phyloP scores from a whole-genome alignment of 352 stramenopile genomes.

The Phytophthora sp. region DNA sequence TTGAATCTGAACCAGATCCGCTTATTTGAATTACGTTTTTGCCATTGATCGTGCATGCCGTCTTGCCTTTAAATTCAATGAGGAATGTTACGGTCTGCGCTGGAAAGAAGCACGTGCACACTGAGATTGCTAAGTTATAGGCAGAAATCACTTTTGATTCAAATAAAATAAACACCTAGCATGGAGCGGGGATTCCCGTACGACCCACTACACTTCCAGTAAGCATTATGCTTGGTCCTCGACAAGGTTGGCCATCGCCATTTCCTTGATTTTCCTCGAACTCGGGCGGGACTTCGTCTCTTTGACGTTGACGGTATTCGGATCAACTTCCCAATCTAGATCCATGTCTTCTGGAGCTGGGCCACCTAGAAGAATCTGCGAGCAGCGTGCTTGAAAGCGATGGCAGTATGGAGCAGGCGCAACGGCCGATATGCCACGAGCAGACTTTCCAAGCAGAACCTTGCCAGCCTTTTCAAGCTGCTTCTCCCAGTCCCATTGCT shows the following conservation, averaged over 20 bases:
- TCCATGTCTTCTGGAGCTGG: slow-evolving; percentile 37
- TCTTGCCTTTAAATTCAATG: slow-evolving; percentile 4
- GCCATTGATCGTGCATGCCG: neutral
- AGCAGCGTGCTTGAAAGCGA: slow-evolving; percentile 66
- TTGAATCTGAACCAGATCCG: slow-evolving; percentile 21
- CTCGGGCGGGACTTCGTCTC: slow-evolving; percentile 22
- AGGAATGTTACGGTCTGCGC: neutral
- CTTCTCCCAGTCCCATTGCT: slow-evolving; percentile 87
- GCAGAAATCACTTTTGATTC: slow-evolving; percentile 22
- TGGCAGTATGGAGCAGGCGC: slow-evolving; percentile 67
- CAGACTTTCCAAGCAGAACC: slow-evolving; percentile 68
- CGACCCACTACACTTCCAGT: slow-evolving; percentile 5
- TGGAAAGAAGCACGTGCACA: slow-evolving; percentile 4
- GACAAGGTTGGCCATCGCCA: slow-evolving; percentile 18
- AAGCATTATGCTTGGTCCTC: slow-evolving; percentile 31
- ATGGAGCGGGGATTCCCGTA: slow-evolving; percentile 1
- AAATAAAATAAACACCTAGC: slow-evolving; percentile 33
- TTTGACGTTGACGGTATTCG: slow-evolving; percentile 4
- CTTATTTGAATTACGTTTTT: slow-evolving; percentile 25
- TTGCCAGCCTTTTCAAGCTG: slow-evolving; percentile 79
- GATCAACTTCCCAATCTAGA: slow-evolving; percentile 30
- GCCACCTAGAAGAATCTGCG: slow-evolving; percentile 51
- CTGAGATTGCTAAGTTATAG: slow-evolving; percentile 2
- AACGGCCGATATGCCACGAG: slow-evolving; percentile 69
- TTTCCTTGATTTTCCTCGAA: slow-evolving; percentile 34